Conservation (phyloP, 768 basidiomycete species). For the Tulasnella sp. region DNA sequence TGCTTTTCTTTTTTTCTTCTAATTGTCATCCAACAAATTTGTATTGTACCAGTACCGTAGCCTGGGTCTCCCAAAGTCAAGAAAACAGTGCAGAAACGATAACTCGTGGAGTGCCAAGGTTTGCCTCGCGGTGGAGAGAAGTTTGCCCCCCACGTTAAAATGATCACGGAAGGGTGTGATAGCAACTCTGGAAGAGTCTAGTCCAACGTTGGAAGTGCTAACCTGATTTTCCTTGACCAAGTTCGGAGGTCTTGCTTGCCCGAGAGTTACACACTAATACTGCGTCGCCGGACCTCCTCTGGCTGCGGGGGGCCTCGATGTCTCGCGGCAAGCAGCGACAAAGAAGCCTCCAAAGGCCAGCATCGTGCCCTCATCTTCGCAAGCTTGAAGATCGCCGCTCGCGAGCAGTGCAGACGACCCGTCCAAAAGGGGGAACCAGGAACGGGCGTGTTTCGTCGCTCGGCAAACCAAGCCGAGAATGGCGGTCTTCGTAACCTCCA, state of each 20-base stretch:
- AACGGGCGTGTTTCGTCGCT: background rate
- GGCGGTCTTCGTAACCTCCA: background rate
- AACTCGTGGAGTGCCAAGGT: background rate
- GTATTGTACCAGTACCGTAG: background rate
- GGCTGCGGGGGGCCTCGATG: background rate
- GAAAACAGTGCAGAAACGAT: background rate
- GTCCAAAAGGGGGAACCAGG: background rate
- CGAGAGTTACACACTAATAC: background rate
- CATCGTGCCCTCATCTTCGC: background rate
- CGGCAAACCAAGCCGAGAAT: background rate
- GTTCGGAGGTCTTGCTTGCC: background rate
- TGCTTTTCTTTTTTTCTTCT: background rate
- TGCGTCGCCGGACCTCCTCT: background rate
- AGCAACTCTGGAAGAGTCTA: background rate
- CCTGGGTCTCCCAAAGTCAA: background rate
- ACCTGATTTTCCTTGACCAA: background rate
- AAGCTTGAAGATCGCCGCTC: background rate
- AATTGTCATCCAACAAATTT: background rate
- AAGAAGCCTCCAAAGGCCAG: background rate
- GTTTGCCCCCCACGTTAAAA: background rate
- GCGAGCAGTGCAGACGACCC: background rate
- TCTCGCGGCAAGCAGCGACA: background rate
- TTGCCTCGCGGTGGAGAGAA: background rate
- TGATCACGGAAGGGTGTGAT: background rate
- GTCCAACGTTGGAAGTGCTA: background rate